Base-by-base conservation (phyloP, 768 basidiomycete genomes). In the Tricholoma terreum region DNA sequence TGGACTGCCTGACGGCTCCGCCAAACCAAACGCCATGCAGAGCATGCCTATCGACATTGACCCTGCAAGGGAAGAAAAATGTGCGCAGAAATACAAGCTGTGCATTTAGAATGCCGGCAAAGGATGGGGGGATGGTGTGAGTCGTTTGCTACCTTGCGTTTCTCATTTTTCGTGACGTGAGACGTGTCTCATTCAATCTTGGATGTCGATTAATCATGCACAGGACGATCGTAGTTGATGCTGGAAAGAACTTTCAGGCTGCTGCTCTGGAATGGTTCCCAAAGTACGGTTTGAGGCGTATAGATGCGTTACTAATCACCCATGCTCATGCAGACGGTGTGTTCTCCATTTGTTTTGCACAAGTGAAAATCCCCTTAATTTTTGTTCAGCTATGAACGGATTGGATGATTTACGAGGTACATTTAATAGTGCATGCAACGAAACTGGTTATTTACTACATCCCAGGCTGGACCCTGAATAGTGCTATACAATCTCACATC, bases 341-440 rank as follows among this genome's bases (percentile, higher is more conserved):
- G 73, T 38, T 11, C 17, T 38, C 53, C 27, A 17, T 19, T 46
- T 54, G 17, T 55, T 3, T 52, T 11, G 12, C 27, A n/a, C 31
- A n/a, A 24, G 30, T 19, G 6, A 17, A 50, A n/a, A 58, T 15
- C 12, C 59, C 48, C 57, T 34, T 49, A 31, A 49, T 38, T 49
- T 46, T 14, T 51, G 38, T 58, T 19, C 27, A 79, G 93, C 94
- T 6, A 91, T 93, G 76, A 92, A 93, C 65, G 94, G 94, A 3
- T 71, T 96, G 56, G 94, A 96, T 72, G 94, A 96, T 70, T 75
- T 95, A 35, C 79, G 93, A 77, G 88, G 90, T 87, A 59, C 55
- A 76, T 69, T 53, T 7, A 22, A 31, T 56, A 55, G 38, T 17
- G n/a, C 34, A 34, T 58, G 10, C 10, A 31, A 34, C n/a, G 30